Evolutionary conservation across 257 asterid genomes (phyloP).

Genomic region (Przewalskia tangutica): DNA sequence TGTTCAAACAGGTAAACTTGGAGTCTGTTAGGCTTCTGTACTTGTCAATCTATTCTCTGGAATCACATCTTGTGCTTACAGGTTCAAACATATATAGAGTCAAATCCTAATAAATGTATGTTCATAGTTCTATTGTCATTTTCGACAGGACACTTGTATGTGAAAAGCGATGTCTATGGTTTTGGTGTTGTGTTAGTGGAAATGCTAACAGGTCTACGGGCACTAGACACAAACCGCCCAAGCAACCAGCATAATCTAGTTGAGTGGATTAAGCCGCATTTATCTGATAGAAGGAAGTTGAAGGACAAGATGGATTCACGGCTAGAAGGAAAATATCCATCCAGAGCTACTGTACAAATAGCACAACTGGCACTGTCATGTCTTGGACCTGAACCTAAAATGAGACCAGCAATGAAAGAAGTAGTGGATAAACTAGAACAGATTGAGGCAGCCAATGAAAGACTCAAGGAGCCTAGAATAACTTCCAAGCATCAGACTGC

Average conservation of each 20-base stretch:
- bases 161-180: slow-evolving; percentile 68
- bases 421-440: slow-evolving; percentile 38
- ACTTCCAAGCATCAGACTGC: slow-evolving; percentile 17
- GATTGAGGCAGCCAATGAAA: slow-evolving; percentile 28
- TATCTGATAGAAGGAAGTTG: slow-evolving; percentile 42
- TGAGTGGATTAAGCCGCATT: slow-evolving; percentile 65
- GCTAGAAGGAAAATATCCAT: slow-evolving; percentile 56
- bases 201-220: slow-evolving; percentile 55
- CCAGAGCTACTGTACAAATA: slow-evolving; percentile 36
- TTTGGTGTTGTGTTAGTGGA: slow-evolving; percentile 67
- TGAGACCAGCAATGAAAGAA: slow-evolving; percentile 59
- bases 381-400: slow-evolving; percentile 42
- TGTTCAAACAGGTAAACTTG: slow-evolving; percentile 46
- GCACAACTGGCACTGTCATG: slow-evolving; percentile 56
- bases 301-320: slow-evolving; percentile 50
- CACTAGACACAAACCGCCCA: slow-evolving; percentile 49
- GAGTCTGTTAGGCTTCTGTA: not conserved
- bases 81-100: not conserved
- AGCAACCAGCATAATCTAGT: slow-evolving; percentile 33
- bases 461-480: slow-evolving; percentile 28
- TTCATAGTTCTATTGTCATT: not conserved
- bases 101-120: not conserved
- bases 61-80: not conserved
- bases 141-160: slow-evolving; percentile 48
- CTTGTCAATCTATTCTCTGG: not conserved